Evolutionary conservation across 2,329 filamentous ascomycete genomes (phyloP), one percentile per base, ranked within the genome.

Genomic region (Penicillium sp.): DNA sequence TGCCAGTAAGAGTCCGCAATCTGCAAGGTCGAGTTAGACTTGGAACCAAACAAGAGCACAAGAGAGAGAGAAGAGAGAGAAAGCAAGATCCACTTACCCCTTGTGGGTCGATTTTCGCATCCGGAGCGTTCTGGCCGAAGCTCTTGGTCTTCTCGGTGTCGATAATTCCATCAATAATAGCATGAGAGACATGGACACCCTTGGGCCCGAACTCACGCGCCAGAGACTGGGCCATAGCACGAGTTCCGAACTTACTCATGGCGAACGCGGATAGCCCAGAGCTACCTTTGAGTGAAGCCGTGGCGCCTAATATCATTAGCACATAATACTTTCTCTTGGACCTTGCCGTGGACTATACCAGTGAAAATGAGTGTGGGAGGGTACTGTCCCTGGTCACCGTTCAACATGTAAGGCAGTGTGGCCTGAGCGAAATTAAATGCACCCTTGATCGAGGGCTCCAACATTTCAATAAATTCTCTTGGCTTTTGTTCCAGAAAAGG

Each of bases 1-100:
- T 77, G 75, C 81, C 81, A 84, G 57, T 83, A 84, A 7, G 78
- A 73, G 54, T 83, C 79, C 7, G 81, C 81, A 68, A 84, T 82
- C 72, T 82, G 45, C 5, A 2, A n/a, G 5, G 4, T 5, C 10
- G 4, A 5, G 14, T 43, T n/a, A 43, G 41, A 4, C 8, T 10
- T 9, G 10, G 11, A 24, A 10, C 1, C 5, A 24, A 24, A 18
- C 18, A 18, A 18, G 18, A 18, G 18, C 18, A 18, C 18, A 42
- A 7, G 13, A 24, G 6, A 11, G 8, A 3, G 24, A 27, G 5
- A 27, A 27, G 24, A 3, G 4, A 42, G 2, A 34, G 11, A 2
- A 14, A 34, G 11, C 9, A 10, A 34, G 31, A 4, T 27, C 4
- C 18, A 70, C 75, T 67, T 65, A 77, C 77, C 53, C 67, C 78